Evolutionary conservation across 2,329 filamentous ascomycete genomes (phyloP), one percentile per base, ranked within the genome.

Genomic region (Ascochyta viciae-villosae): DNA sequence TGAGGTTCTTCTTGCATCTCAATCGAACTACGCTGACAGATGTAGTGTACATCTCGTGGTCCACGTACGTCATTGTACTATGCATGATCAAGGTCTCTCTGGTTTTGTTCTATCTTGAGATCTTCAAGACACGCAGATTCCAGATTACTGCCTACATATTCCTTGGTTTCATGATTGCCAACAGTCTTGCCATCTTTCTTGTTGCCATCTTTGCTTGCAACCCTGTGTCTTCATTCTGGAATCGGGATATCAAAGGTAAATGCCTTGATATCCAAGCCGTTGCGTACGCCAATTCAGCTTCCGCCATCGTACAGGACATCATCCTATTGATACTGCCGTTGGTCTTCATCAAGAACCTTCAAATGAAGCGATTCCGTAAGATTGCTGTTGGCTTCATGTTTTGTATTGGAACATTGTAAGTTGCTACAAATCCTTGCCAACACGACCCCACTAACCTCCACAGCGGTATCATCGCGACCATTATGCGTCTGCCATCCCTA

Each of bases 101-200:
- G 1, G 43, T 68, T 23, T 40, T 68, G 4, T 70, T 70, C 45
- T 73, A 71, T 33, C 64, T 72, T 13, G 62, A 70, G 24, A 71
- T 73, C 42, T 73, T 73, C 56, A 40, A 58, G n/a, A 58, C 59
- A 1, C 49, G 39, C 4, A 50, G 40, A 3, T 67, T 68, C 29
- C 50, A 55, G 1, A 62, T 65, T 15, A 48, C 48, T 8, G 58
- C 64, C 9, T 65, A 60, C 27, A 34, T 62, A 15, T 44, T 68
- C 5, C 42, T 71, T 1, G 56, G 27, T 0, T 63, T 46, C 27
- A 62, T 72, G 6, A 38, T 60, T n/a, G 29, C 61, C 29, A 68
- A 60, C 39, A 62, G 58, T 10, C 4, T 62, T 4, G 35, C 58
- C 0, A 62, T 68, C 7, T 60, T 66, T 37, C 50, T 67, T 29